phyloP scores from a whole-genome alignment of 2,329 filamentous ascomycete genomes.

The Pseudocercospora vitis region DNA sequence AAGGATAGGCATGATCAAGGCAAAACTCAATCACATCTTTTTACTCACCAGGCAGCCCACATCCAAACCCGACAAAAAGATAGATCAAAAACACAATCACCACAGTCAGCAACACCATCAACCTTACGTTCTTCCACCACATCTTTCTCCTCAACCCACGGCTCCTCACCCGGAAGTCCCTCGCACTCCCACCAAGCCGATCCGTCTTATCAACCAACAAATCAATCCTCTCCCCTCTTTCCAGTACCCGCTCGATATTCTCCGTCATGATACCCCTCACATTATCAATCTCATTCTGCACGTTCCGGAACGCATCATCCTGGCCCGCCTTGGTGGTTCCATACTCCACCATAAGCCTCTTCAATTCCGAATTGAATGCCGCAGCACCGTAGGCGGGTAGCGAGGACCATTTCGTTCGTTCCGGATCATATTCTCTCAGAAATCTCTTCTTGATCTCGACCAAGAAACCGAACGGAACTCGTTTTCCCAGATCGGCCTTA shows the following conservation, averaged over 20 bases:
- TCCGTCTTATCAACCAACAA: slow-evolving; percentile 96
- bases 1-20: not conserved
- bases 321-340: slow-evolving; percentile 74
- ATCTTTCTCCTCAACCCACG: slow-evolving; percentile 84
- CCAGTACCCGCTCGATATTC: slow-evolving; percentile 86
- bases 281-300: slow-evolving; percentile 86
- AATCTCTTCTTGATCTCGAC: slow-evolving; percentile 89
- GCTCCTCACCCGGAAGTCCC: slow-evolving; percentile 86
- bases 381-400: slow-evolving; percentile 89
- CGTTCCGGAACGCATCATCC: slow-evolving; percentile 79
- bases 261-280: slow-evolving; percentile 90
- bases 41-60: slow-evolving; percentile 61
- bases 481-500: slow-evolving; percentile 74
- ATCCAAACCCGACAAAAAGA: slow-evolving; percentile 70
- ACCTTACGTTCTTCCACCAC: slow-evolving; percentile 99
- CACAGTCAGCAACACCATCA: slow-evolving; percentile 77
- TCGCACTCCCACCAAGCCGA: slow-evolving; percentile 78
- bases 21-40: not conserved
- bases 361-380: slow-evolving; percentile 78
- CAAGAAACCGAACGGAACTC: slow-evolving; percentile 89
- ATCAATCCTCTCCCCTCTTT: slow-evolving; percentile 90
- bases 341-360: slow-evolving; percentile 76
- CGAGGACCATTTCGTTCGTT: slow-evolving; percentile 68
- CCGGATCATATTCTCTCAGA: slow-evolving; percentile 66
- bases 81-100: slow-evolving; percentile 73